These are phyloP conservation scores for Paramecium tetraurelia DNA, from an alignment of 73 alveolate genomes.

Conservation along the genomic window DNA sequence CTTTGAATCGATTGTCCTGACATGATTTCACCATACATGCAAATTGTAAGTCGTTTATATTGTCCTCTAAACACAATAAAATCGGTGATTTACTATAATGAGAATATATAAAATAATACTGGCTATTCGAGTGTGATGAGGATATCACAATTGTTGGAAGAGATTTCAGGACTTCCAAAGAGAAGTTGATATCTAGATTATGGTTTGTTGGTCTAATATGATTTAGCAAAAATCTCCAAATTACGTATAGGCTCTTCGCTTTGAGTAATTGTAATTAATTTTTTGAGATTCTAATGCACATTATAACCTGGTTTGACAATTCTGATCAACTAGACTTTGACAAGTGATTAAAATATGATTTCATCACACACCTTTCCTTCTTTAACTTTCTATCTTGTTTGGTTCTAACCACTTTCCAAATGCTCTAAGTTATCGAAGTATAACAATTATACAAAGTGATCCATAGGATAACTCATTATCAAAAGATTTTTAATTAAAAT, in stretches of 20 bases:
- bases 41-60: constrained; percentile 31
- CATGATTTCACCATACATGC: constrained; percentile 40
- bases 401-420: not conserved
- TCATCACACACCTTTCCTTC: constrained; percentile 30
- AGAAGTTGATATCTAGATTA: constrained; percentile 13
- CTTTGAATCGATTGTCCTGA: not conserved
- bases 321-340: not conserved
- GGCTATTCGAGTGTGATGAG: constrained; percentile 18
- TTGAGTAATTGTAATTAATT: constrained; percentile 1
- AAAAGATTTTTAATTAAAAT: not conserved
- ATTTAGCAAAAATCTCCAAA: constrained; percentile 33
- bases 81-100: constrained; percentile 9
- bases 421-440: constrained; percentile 42
- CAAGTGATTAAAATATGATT: not conserved
- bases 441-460: not conserved
- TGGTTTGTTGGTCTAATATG: not conserved
- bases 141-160: not conserved
- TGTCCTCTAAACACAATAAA: constrained; percentile 35
- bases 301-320: constrained; percentile 45
- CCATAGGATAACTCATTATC: constrained; percentile 19
- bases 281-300: constrained; percentile 18
- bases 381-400: not conserved
- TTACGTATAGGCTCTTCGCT: constrained; percentile 3
- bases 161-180: not conserved
- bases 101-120: not conserved